Evolutionary conservation across 345 rosid genomes (phyloP), one percentile per base, ranked within the genome.

Genomic region (Hibiscus syriacus): DNA sequence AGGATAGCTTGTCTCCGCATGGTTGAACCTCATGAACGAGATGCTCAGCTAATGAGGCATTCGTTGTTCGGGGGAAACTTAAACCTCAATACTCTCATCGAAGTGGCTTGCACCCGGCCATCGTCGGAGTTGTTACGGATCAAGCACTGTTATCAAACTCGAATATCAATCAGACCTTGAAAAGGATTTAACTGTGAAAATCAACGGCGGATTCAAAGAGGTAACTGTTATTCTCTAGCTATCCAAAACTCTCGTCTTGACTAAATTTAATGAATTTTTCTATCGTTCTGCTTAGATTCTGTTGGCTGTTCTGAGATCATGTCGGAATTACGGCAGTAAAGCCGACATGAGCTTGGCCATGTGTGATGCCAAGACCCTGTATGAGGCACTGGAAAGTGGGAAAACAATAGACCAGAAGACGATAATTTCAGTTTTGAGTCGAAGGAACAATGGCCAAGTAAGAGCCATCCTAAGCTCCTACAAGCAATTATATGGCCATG

Each of bases 1-100:
- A 57, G 73, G 25, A 54, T 68, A 14, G 76, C 73, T 72, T 76
- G 72, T 69, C 67, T 72, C 30, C 67, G 70, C 67, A 0, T 76
- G 64, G 32, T 38, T 38, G 77, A 77, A 46, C 67, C 73, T 11
- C 70, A 27, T 58, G 70, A 60, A 30, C 74, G 80, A 10, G 80
- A 76, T 63, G 80, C 80, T 27, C 73, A 76, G 63, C 66, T 76
- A 22, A 38, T 72, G 23, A 68, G 76, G 68, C 38, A 50, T 32
- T 27, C 66, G 8, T 54, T 73, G 52, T 22, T 69, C 10, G 71
- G 70, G 41, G 64, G 59, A 20, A 69, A 25, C n/a, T 19, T 57
- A 23, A 69, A 64, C 50, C 77, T 77, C 50, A 41, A 65, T 58
- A 64, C 38, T 1, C 19, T 72, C 41, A 64, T 64, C 23, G 74